phyloP scores from a whole-genome alignment of 225 moss, liverwort and hornwort genomes.

The Straminergon stramineum region DNA sequence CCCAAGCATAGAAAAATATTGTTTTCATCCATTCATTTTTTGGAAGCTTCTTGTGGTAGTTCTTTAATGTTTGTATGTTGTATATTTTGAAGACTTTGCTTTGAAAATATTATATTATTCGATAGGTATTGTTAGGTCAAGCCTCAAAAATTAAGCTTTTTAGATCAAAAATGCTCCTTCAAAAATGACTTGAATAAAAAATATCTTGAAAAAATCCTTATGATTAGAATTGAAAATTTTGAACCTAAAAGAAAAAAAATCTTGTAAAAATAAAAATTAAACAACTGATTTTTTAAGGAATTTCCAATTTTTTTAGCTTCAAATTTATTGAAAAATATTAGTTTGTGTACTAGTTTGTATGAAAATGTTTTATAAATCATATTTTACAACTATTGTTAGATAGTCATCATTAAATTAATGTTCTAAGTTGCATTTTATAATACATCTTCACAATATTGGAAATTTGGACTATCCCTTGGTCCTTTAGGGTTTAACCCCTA shows the following conservation, averaged over 20 bases:
- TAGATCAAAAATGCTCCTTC: not conserved
- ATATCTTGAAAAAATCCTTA: not conserved
- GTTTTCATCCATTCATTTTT: not conserved
- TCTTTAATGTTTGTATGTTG: not conserved
- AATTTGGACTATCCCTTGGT: not conserved
- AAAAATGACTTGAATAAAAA: not conserved
- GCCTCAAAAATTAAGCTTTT: not conserved
- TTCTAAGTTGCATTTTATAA: not conserved
- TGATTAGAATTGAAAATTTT: not conserved
- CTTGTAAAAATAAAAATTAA: too few relatives aligned
- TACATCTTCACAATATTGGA: not conserved
- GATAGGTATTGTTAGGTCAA: too few relatives aligned
- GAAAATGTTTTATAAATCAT: not conserved
- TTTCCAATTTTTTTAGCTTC: not conserved
- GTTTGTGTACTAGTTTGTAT: not conserved
- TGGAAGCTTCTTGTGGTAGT: not conserved
- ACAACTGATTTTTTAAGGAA: not conserved
- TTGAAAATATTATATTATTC: not conserved
- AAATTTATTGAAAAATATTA: not conserved
- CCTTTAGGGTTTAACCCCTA: not conserved
- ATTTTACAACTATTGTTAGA: not conserved
- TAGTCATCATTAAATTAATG: not conserved
- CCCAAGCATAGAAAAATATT: rapidly evolving
- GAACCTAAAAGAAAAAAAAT: not conserved
- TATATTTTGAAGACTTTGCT: not conserved